Evolutionary conservation across 345 rosid genomes (phyloP).

Genomic region (Aquilaria yunnanensis): DNA sequence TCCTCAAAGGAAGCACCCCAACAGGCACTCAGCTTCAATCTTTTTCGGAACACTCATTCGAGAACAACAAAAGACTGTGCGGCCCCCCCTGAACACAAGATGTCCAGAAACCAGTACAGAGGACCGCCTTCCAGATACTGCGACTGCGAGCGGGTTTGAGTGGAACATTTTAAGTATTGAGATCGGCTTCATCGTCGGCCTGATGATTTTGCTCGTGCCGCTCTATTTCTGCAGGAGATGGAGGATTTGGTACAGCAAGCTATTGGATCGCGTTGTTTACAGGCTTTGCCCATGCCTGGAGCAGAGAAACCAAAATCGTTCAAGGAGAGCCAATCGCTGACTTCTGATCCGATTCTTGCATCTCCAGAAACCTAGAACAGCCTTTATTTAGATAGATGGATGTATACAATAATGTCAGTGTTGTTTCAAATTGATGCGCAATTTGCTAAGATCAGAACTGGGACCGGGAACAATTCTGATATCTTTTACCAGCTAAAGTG

Average conservation of each 20-base stretch:
- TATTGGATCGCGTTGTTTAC: neutral
- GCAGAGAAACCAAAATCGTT: too few species aligned
- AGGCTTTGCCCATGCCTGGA: neutral
- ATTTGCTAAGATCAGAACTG: too few species aligned
- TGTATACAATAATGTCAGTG: too few species aligned
- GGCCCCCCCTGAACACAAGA: slow-evolving; percentile 1
- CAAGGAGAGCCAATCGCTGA: too few species aligned
- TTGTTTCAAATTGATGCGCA: too few species aligned
- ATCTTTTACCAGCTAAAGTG: too few species aligned
- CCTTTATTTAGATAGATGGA: too few species aligned
- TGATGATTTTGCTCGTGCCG: slow-evolving; percentile 1
- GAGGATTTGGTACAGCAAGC: slow-evolving; percentile 8
- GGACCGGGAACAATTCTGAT: too few species aligned
- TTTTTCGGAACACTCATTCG: slow-evolving; percentile 13
- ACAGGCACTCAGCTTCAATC: slow-evolving; percentile 15
- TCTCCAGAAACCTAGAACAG: too few species aligned
- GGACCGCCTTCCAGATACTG: neutral
- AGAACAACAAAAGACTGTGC: slow-evolving; percentile 22
- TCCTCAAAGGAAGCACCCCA: slow-evolving; percentile 24
- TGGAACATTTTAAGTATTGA: slow-evolving; percentile 3
- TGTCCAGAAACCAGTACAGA: neutral
- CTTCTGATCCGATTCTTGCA: too few species aligned
- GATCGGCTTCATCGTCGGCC: slow-evolving; percentile 4
- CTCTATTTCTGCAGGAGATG: slow-evolving; percentile 5
- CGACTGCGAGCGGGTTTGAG: neutral